Conservation (phyloP, 345 rosid genomes). For the Populus pruinosa region DNA sequence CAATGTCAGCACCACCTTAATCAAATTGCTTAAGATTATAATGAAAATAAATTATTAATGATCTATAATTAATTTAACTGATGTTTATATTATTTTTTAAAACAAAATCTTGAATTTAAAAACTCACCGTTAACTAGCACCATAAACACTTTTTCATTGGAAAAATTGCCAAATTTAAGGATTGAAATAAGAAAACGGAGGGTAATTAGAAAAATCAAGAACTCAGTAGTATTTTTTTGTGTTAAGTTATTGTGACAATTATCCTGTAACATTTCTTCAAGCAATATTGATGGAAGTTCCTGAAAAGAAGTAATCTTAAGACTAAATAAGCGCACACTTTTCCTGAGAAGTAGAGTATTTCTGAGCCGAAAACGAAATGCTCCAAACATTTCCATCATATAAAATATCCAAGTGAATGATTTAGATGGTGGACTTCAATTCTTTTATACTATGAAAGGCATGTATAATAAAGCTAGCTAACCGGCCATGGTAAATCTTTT, state of each 20-base stretch:
- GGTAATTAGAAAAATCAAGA: neutral
- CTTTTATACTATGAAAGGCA: neutral
- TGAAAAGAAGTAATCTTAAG: neutral
- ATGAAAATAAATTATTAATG: neutral
- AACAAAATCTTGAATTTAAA: too few species aligned
- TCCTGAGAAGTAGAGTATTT: neutral
- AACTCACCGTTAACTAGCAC: neutral
- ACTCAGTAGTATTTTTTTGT: neutral
- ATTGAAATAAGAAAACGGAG: neutral
- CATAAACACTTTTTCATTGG: neutral
- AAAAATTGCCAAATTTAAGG: neutral
- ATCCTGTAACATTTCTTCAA: neutral
- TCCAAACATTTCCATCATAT: neutral
- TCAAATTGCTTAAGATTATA: neutral
- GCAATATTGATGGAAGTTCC: neutral
- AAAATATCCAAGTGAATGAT: neutral
- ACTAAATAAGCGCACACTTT: neutral
- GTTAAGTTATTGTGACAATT: neutral
- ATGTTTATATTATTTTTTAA: too few species aligned
- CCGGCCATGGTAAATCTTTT: neutral
- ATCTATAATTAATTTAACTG: too few species aligned
- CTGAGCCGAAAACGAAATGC: conserved; percentile 14
- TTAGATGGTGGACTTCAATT: neutral
- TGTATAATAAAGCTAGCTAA: neutral
- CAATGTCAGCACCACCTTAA: neutral